A percentile compares a stretch with the other conserved stretches of the same genome.
phyloP scores from a whole-genome alignment of 805 yeast species.

The Ogataea ganodermae region DNA sequence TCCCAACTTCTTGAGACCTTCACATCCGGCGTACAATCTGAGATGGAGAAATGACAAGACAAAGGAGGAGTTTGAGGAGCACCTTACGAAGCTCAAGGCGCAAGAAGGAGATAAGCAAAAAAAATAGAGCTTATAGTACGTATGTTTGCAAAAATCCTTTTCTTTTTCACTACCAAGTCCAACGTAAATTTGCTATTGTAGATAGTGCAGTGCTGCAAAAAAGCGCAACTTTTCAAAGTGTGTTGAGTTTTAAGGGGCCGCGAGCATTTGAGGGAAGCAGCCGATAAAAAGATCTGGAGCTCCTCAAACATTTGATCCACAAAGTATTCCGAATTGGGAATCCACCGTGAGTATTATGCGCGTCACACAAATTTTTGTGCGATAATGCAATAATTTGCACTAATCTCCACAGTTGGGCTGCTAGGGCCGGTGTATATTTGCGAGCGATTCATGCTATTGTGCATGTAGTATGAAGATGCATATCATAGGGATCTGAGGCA shows the following conservation, averaged over 20 bases:
- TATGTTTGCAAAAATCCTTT: too few species aligned
- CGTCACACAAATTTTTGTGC: neutral
- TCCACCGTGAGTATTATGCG: neutral
- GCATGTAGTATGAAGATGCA: too few species aligned
- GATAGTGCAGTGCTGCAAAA: too few species aligned
- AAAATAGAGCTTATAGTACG: too few species aligned
- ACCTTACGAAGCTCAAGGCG: neutral
- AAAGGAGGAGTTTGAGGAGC: constrained; percentile 8
- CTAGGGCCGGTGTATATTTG: neutral
- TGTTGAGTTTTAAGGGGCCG: too few species aligned
- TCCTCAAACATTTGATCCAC: too few species aligned
- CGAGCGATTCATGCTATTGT: neutral
- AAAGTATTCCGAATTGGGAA: constrained; percentile 4
- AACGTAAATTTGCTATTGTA: too few species aligned
- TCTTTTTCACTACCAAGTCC: too few species aligned
- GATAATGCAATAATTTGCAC: constrained; percentile 1
- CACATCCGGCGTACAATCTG: constrained; percentile 15
- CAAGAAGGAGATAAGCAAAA: neutral
- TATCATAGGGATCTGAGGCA: too few species aligned
- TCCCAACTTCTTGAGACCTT: constrained; percentile 12
- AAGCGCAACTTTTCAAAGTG: too few species aligned
- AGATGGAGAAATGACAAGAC: constrained; percentile 14
- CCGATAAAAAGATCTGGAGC: too few species aligned
- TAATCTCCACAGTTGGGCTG: neutral
- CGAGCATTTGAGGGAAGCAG: neutral